phyloP scores from a whole-genome alignment of 2,329 filamentous ascomycete genomes.

The Fusarium cyanostomum region DNA sequence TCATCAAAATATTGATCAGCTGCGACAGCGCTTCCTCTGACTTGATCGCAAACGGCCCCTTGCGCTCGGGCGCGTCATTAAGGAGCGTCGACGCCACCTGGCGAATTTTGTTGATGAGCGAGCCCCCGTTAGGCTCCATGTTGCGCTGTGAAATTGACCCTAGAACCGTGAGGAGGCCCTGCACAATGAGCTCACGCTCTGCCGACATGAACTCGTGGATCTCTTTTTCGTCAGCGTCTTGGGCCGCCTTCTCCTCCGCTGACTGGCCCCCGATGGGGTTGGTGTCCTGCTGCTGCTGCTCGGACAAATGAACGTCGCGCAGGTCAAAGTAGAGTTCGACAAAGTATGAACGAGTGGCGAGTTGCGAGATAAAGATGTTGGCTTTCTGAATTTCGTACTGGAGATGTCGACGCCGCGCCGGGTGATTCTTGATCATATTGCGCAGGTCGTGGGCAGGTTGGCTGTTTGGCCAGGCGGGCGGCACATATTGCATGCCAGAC shows the following conservation, averaged over 20 bases:
- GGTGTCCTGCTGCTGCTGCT: constrained; percentile 53
- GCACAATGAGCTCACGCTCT: constrained; percentile 84
- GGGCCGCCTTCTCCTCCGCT: constrained; percentile 50
- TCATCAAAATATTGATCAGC: constrained; percentile 79
- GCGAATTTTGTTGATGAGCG: constrained; percentile 82
- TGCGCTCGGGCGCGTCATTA: constrained; percentile 62
- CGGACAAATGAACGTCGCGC: constrained; percentile 69
- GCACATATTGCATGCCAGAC: constrained; percentile 61
- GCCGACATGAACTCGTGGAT: constrained; percentile 73
- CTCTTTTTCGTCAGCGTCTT: constrained; percentile 55
- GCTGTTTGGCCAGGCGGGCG: constrained; percentile 58
- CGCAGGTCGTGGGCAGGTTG: constrained; percentile 62
- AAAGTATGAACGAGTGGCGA: constrained; percentile 83
- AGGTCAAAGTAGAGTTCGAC: constrained; percentile 88
- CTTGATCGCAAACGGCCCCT: constrained; percentile 60
- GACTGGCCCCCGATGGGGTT: constrained; percentile 48
- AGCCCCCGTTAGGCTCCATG: constrained; percentile 77
- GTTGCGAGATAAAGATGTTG: constrained; percentile 84
- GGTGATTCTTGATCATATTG: constrained; percentile 59
- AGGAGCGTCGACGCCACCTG: constrained; percentile 84
- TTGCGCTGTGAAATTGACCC: constrained; percentile 83
- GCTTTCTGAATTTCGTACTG: constrained; percentile 93
- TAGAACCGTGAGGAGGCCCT: constrained; percentile 79
- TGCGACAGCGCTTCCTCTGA: constrained; percentile 76
- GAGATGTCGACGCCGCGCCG: constrained; percentile 63